Evolutionary conservation across 2,329 filamentous ascomycete genomes (phyloP), one percentile per base, ranked within the genome.

Genomic region (Pseudocercospora vitis): DNA sequence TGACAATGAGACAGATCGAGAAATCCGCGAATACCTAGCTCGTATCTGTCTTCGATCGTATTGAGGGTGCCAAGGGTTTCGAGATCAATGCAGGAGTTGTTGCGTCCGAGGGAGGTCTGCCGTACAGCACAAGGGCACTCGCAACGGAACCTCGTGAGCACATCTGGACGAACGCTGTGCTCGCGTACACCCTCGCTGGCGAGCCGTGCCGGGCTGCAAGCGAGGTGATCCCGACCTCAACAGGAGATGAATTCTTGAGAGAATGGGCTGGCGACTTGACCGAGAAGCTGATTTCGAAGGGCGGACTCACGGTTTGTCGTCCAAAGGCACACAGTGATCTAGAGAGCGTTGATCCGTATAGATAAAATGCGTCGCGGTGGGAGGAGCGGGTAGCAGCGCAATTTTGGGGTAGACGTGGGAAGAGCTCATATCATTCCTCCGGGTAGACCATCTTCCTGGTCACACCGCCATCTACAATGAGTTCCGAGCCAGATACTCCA

Each of bases 391-490:
- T n/a, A n/a, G n/a, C n/a, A n/a, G n/a, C 40, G 21, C 21, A 45
- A 29, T 7, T 14, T 45, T n/a, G n/a, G n/a, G 5, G 40, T 28
- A 11, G n/a, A 29, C 11, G 18, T 11, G 18, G 11, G 7, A 19
- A 11, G 19, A 7, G 18, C 37, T 16, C 19, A 16, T 19, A 11
- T 4, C 28, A 47, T 24, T 51, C 47, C 35, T 55, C 53, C 4
- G 53, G 48, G 32, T 55, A 55, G 24, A 55, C 53, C 53, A 55
- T 55, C 33, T 48, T 55, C 33, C 53, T 55, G 23, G 53, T 48
- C 9, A 77, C 74, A n/a, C 75, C 74, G 3, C 74, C 75, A 68
- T 77, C 74, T 6, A 76, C 68, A 9, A 75, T 65, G 16, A 78
- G 65, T 59, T 79, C 78, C 35, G 76, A 71, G 23, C 74, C 74